These are phyloP conservation scores for Eucalyptus polybractea DNA, from an alignment of 345 rosid species.

Conservation along the genomic window DNA sequence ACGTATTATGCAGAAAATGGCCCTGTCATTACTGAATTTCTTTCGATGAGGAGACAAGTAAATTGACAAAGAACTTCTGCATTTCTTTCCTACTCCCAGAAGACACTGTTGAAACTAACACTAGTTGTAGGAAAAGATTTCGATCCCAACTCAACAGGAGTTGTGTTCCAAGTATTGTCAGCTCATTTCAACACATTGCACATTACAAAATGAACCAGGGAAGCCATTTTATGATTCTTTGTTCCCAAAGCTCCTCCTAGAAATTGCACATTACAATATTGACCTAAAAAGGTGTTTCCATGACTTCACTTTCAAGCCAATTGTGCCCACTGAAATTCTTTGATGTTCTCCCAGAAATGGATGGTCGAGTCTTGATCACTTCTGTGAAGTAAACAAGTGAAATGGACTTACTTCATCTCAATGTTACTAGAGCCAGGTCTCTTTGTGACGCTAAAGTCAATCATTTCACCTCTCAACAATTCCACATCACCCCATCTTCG, in stretches of 20 bases:
- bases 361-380: background rate
- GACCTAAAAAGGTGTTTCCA: background rate
- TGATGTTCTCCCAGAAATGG: background rate
- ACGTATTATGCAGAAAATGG: background rate
- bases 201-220: background rate
- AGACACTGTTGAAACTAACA: background rate
- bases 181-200: background rate
- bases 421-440: constrained; percentile 6
- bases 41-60: background rate
- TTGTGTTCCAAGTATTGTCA: background rate
- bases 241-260: background rate
- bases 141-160: background rate
- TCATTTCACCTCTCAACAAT: constrained; percentile 7
- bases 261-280: background rate
- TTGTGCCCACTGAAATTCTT: background rate
- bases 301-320: background rate
- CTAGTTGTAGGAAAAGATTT: background rate
- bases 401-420: background rate
- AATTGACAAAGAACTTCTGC: background rate
- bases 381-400: background rate
- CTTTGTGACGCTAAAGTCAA: background rate
- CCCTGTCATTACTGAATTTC: background rate
- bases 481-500: constrained; percentile 20
- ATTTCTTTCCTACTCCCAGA: background rate
- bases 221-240: background rate